phyloP scores from a whole-genome alignment of 129 eudicot species.

The Flaveria sonorensis region DNA sequence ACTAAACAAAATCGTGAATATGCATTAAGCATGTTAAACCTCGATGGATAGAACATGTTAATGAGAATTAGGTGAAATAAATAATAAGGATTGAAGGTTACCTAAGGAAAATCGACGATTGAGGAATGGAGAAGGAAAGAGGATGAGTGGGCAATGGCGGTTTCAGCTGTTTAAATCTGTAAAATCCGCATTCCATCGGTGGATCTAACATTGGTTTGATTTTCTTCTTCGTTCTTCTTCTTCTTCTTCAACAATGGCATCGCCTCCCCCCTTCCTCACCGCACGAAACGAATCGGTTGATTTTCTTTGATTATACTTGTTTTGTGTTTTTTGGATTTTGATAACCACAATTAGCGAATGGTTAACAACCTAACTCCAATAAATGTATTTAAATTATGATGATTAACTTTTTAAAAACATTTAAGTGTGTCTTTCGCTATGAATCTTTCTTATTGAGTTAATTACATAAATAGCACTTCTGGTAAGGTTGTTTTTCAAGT shows the following conservation, averaged over 20 bases:
- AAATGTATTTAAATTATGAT: too few species aligned
- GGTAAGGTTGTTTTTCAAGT: too few species aligned
- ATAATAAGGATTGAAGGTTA: not conserved
- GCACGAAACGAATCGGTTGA: not conserved
- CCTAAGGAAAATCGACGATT: conserved; percentile 19
- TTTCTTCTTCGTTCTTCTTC: not conserved
- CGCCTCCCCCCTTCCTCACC: not conserved
- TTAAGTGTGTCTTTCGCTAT: too few species aligned
- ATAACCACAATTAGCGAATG: not conserved
- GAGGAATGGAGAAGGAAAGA: conserved; percentile 25
- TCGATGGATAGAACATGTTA: not conserved
- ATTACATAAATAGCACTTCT: too few species aligned
- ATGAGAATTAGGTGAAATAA: not conserved
- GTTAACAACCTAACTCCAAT: too few species aligned
- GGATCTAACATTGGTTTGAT: not conserved
- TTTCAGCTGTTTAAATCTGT: conserved; percentile 32
- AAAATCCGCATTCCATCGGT: conserved; percentile 35
- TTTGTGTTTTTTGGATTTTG: not conserved
- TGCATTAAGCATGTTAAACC: not conserved
- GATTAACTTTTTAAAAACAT: too few species aligned
- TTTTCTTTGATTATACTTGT: not conserved
- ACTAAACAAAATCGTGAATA: not conserved
- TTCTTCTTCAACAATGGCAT: not conserved
- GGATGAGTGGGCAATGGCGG: conserved; percentile 30
- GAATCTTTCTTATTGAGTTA: too few species aligned